A percentile compares a stretch with the other conserved stretches of the same genome.
phyloP scores from a whole-genome alignment of 2,329 filamentous ascomycete species.

The Colletotrichum abscissum region DNA sequence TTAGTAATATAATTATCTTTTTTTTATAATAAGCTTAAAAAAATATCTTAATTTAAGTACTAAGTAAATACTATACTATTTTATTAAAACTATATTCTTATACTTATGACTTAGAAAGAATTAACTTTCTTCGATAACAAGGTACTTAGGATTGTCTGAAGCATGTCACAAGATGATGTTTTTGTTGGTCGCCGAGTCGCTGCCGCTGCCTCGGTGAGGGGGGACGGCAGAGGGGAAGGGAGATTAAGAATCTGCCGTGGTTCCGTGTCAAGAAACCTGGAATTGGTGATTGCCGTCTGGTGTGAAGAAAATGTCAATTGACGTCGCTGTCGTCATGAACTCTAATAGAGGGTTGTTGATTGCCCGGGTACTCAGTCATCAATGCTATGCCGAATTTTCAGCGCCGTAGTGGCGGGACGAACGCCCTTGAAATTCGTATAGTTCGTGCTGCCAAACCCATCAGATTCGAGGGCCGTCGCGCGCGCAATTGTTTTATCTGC shows the following conservation, averaged over 20 bases:
- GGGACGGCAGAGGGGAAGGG: not conserved
- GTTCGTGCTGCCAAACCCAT: not conserved
- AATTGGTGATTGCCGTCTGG: not conserved
- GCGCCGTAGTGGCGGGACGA: not conserved
- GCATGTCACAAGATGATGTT: slow-evolving; percentile 2
- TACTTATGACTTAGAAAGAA: too few relatives aligned
- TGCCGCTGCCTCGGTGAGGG: not conserved
- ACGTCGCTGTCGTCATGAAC: not conserved
- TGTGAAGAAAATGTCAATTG: not conserved
- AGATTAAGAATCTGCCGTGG: not conserved
- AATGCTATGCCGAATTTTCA: not conserved
- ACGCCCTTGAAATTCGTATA: not conserved
- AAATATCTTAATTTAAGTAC: too few relatives aligned
- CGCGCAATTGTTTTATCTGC: not conserved
- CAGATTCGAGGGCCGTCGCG: not conserved
- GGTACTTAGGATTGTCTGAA: not conserved
- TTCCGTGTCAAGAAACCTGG: not conserved
- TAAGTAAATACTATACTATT: too few relatives aligned
- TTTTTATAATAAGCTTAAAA: too few relatives aligned
- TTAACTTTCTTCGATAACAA: too few relatives aligned
- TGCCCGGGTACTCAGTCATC: not conserved
- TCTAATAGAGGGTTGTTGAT: not conserved
- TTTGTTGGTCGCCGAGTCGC: not conserved
- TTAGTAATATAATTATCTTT: too few relatives aligned
- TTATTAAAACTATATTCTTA: too few relatives aligned